phyloP scores from a whole-genome alignment of 2,329 filamentous ascomycete genomes.

The Chaetothyriales sp. region DNA sequence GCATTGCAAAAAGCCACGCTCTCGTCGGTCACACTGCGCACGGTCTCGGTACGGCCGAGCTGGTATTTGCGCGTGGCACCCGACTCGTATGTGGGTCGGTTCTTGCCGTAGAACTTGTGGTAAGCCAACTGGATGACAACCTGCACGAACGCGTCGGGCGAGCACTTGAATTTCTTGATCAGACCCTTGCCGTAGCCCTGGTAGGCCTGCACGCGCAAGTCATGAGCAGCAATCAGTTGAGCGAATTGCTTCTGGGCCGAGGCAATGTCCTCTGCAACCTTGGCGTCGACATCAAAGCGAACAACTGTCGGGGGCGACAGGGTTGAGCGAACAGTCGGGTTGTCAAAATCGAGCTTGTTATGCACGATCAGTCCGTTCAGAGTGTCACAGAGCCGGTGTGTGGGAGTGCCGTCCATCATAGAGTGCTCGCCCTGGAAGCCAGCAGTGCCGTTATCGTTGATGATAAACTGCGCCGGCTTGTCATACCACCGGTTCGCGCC shows the following conservation, averaged over 20 bases:
- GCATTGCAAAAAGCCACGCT: constrained; percentile 78
- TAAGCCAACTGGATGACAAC: constrained; percentile 98
- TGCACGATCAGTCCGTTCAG: constrained; percentile 82
- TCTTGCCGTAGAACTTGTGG: constrained; percentile 98
- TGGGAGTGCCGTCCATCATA: constrained; percentile 99
- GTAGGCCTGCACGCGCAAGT: constrained; percentile 86
- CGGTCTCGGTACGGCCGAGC: constrained; percentile 90
- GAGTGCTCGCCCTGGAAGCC: constrained; percentile 98
- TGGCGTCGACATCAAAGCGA: constrained; percentile 60
- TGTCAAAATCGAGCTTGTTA: constrained; percentile 82
- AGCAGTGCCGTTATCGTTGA: constrained; percentile 94
- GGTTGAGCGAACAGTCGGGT: constrained; percentile 61
- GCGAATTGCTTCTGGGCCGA: constrained; percentile 65
- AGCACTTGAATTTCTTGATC: constrained; percentile 99
- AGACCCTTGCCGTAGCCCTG: constrained; percentile 95
- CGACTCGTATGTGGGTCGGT: constrained; percentile 93
- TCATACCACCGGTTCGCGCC: constrained; percentile 93
- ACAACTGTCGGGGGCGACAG: constrained; percentile 67
- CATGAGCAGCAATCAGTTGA: constrained; percentile 68
- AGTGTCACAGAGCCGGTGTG: constrained; percentile 89
- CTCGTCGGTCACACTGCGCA: constrained; percentile 79
- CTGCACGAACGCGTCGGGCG: constrained; percentile 92
- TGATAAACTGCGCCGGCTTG: constrained; percentile 93
- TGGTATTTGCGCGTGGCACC: constrained; percentile 91
- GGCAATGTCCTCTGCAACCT: constrained; percentile 63